Base-by-base conservation (phyloP, 805 yeast genomes). In the Kodamaea sagamina region DNA sequence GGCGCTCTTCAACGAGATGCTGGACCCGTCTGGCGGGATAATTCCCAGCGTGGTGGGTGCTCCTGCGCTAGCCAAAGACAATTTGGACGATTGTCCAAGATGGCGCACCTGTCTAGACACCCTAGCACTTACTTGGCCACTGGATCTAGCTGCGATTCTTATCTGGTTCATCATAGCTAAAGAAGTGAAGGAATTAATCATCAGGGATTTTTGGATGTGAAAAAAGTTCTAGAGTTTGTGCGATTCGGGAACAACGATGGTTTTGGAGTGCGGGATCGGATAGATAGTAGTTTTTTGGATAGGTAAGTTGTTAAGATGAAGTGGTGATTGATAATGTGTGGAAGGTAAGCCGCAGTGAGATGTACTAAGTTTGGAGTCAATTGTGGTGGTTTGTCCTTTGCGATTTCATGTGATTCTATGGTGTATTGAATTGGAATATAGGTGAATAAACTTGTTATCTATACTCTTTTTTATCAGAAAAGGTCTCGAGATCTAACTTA, bases 21-120 rank as follows among this genome's bases (percentile, higher is more conserved):
- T n/a, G 8, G 78, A 71, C 3, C 82, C 81, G 17, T 57, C 59
- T 1, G 81, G 81, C 6, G 79, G 79, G 34, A 39, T 11, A 10
- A 39, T 42, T 18, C 35, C 35, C 18, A 46, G 34, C 15, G 55
- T 10, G 6, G 39, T 41, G 26, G 32, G 46, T 1, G 58, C 38
- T 6, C 49, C 57, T 17, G 49, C 44, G 12, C 54, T 51, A 19
- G 63, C 55, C 12, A 57, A 42, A 6, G 27, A 34, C 13, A 12
- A n/a, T 13, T 34, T 34, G 5, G 37, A 34, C 8, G 32, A 27
- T 21, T 26, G 34, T 13, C 19, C 34, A 17, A 25, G 17, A 27
- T 27, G 32, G 21, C 39, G 39, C 8, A 24, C 26, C 18, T 15
- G 21, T 4, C 19, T 21, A 13, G 15, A 4, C 29, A n/a, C 22